Percentiles rank a stretch among this genome's conserved stretches.
Evolutionary conservation across 495 filamentous ascomycete species (phyloP).

Genomic region (Neurospora intermedia): DNA sequence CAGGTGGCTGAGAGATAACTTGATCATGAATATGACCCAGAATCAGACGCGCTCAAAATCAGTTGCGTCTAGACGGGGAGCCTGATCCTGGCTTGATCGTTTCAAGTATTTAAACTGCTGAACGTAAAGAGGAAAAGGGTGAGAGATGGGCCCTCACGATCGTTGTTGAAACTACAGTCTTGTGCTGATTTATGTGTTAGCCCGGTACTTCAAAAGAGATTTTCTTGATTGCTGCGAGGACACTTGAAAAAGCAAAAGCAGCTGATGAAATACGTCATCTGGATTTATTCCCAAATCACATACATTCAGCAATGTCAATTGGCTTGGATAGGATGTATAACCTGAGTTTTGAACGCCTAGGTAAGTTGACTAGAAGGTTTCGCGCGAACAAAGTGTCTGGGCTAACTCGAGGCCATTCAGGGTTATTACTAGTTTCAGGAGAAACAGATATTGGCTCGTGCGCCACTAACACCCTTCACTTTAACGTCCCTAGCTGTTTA

Average conservation of each 20-base stretch:
- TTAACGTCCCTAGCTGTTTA: not conserved
- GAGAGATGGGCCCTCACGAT: not conserved
- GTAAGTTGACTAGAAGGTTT: not conserved
- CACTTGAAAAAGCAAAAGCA: not conserved
- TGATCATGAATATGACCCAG: not conserved
- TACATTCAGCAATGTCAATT: not conserved
- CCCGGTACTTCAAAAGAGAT: not conserved
- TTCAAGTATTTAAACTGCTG: not conserved
- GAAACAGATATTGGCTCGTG: not conserved
- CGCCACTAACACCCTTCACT: not conserved
- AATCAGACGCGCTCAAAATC: not conserved
- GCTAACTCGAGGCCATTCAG: not conserved
- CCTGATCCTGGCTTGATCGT: not conserved
- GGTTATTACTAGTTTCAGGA: not conserved
- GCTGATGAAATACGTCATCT: not conserved
- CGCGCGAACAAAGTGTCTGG: not conserved
- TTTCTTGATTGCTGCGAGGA: not conserved
- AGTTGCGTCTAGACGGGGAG: not conserved
- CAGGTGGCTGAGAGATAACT: not conserved
- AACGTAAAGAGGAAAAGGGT: not conserved
- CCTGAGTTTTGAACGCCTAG: not conserved
- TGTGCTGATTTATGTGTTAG: not conserved
- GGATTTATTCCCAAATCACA: not conserved
- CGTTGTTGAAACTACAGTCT: not conserved
- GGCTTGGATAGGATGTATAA: not conserved